A percentile compares a stretch with the other conserved stretches of the same genome.
phyloP scores from a whole-genome alignment of 2,329 filamentous ascomycete genomes.

The Fusarium sambucinum region DNA sequence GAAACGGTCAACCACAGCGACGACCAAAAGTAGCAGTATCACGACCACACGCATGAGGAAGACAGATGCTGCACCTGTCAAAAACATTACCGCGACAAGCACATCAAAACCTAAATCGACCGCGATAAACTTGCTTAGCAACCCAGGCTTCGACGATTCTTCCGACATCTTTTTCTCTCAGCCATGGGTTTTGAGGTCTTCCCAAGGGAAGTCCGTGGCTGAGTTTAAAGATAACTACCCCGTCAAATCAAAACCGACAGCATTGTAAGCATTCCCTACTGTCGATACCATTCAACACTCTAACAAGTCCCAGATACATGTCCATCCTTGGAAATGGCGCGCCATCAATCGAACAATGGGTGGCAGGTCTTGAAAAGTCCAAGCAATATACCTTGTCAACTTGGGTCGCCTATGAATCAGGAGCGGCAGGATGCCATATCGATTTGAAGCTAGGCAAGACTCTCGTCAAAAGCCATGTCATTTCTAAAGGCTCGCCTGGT shows the following conservation, averaged over 20 bases:
- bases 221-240: not conserved
- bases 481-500: not conserved
- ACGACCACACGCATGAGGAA: not conserved
- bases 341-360: not conserved
- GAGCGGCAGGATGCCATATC: not conserved
- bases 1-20: not conserved
- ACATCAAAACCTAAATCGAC: not conserved
- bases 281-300: accelerated
- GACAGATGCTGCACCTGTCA: not conserved
- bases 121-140: not conserved
- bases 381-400: not conserved
- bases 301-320: not conserved
- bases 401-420: not conserved
- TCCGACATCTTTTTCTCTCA: not conserved
- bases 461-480: not conserved
- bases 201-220: not conserved
- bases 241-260: not conserved
- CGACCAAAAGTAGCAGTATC: not conserved
- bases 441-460: not conserved
- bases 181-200: not conserved
- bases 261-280: not conserved
- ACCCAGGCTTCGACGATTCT: not conserved
- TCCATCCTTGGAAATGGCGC: not conserved
- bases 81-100: not conserved
- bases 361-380: not conserved